Evolutionary conservation across 331 rosid species (phyloP).

Genomic region (Cydonia oblonga): DNA sequence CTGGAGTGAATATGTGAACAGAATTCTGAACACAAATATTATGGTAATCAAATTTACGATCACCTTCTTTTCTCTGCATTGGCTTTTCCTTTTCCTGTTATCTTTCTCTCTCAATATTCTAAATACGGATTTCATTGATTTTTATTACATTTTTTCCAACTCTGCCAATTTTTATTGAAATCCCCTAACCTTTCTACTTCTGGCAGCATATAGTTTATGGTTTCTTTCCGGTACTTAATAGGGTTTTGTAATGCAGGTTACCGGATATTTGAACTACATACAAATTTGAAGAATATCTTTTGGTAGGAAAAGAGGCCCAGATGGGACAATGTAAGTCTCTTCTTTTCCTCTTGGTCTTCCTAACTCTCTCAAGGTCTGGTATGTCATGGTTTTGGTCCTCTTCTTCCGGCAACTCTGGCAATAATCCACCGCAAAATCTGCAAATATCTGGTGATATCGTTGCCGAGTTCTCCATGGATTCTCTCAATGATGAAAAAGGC

Average conservation of each 20-base stretch:
- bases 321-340: background rate
- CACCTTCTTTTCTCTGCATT: background rate
- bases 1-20: background rate
- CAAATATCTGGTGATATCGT: constrained; percentile 10
- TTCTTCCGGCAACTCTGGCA: background rate
- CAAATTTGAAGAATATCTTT: background rate
- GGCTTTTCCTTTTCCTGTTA: background rate
- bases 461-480: constrained; percentile 46
- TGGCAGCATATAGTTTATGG: background rate
- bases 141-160: background rate
- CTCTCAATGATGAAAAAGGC: constrained; percentile 38
- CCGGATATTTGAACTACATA: background rate
- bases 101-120: background rate
- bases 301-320: background rate
- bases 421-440: background rate
- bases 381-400: constrained; percentile 7
- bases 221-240: background rate
- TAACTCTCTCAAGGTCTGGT: background rate
- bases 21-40: background rate
- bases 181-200: background rate
- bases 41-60: background rate
- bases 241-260: background rate
- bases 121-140: background rate
- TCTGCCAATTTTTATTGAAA: background rate
- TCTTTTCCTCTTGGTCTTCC: background rate